phyloP scores from a whole-genome alignment of 2,329 filamentous ascomycete genomes.

The Piedraia hortae region DNA sequence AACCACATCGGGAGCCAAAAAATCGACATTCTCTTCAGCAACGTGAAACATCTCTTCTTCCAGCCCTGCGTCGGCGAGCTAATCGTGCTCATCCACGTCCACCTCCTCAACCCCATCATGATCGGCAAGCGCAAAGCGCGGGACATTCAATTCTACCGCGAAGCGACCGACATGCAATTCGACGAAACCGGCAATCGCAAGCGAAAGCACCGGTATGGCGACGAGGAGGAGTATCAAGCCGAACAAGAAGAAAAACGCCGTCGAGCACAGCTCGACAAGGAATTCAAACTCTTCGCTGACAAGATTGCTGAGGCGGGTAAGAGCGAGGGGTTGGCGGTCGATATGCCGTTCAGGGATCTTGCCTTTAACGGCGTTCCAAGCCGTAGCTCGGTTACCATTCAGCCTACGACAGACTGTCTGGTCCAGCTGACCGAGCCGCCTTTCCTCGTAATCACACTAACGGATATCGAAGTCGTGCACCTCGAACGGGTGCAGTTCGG shows the following conservation, averaged over 20 bases:
- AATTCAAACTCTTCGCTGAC: conserved; percentile 89
- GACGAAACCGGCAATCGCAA: conserved; percentile 96
- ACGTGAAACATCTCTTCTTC: conserved; percentile 96
- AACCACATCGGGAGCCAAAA: conserved; percentile 53
- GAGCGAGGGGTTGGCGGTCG: conserved; percentile 71
- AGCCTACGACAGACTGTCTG: conserved; percentile 86
- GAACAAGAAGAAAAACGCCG: conserved; percentile 89
- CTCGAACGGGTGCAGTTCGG: conserved; percentile 88
- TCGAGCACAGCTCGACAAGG: conserved; percentile 70
- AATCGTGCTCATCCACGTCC: conserved; percentile 93
- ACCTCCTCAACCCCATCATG: conserved; percentile 92
- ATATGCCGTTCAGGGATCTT: conserved; percentile 88
- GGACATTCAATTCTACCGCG: conserved; percentile 92
- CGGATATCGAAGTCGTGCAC: conserved; percentile 89
- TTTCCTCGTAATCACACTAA: conserved; percentile 83
- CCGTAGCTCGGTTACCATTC: conserved; percentile 81
- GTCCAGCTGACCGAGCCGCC: conserved; percentile 93
- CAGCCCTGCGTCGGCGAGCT: conserved; percentile 89
- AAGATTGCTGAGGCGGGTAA: conserved; percentile 92
- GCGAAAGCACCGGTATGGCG: conserved; percentile 88
- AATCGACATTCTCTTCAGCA: conserved; percentile 89
- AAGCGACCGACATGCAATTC: conserved; percentile 95
- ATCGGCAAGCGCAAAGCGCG: conserved; percentile 98
- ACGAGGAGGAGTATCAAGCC: conserved; percentile 95
- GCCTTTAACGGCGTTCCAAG: conserved; percentile 93